Base-by-base conservation (phyloP, 2,329 filamentous ascomycete genomes). In the Coniosporium tulheliwenetii region DNA sequence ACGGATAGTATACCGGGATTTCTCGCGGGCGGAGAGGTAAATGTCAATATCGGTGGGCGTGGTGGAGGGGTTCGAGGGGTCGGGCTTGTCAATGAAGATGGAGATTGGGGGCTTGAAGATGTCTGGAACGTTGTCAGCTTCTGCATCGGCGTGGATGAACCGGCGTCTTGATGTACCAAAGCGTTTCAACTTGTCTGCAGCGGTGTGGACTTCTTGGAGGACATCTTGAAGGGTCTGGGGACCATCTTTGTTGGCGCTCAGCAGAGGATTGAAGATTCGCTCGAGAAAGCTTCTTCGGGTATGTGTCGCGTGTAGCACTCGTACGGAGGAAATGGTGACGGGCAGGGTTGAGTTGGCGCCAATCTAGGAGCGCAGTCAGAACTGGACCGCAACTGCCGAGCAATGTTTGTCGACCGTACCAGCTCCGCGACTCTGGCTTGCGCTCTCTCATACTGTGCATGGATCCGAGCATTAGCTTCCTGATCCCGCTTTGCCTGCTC, bases 241-340 rank as follows among this genome's bases (percentile, higher is more conserved):
- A 14, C 67, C 66, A 52, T 77, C 73, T 48, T 73, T 67, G 50
- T 81, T 77, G 40, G 73, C 74, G 52, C 75, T 76, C 39, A 96
- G 67, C 8, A 95, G 62, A 5, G 89, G 86, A 42, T 77, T 66
- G 60, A 96, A 78, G 43, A 95, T 69, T 31, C 78, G 77, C 57
- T 93, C 75, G 41, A 98, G 77, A 60, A 98, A 95, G 47, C 73
- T 70, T 51, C 75, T 74, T 47, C 91, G 77, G n/a, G 89, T 94
- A 56, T 91, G 79, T 45, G 73, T 72, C 36, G 85, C 85, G 55
- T 86, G 83, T 45, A 93, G 75, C 45, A 98, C 70, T 51, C 82
- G 77, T 55, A 98, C 75, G 36, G 85, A 83, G 51, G 84, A 84
- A 57, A 98, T 80, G 10, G 85, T 85, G 52, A 91, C 84, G 34